Percentiles rank a stretch among this genome's conserved stretches.
Conservation (phyloP, 768 basidiomycete genomes). For the Thelephora aurantiotincta region DNA sequence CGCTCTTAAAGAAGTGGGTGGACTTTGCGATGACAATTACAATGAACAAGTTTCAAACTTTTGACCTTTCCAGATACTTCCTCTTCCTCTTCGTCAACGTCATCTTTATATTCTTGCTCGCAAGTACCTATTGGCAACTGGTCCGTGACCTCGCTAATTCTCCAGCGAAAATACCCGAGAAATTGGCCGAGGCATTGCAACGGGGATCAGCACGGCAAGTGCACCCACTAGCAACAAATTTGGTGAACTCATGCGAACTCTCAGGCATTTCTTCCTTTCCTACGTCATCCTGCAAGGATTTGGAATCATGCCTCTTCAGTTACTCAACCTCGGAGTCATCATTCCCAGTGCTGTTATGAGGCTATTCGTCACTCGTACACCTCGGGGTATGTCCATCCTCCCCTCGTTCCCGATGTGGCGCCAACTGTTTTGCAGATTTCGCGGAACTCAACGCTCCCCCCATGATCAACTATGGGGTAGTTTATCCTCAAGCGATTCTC, state of each 20-base stretch:
- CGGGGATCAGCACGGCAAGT: constrained; percentile 55
- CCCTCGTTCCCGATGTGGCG: neutral
- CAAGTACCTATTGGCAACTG: constrained; percentile 85
- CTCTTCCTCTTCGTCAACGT: constrained; percentile 86
- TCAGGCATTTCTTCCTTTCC: constrained; percentile 69
- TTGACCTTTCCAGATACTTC: constrained; percentile 53
- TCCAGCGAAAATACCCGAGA: constrained; percentile 89
- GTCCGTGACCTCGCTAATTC: constrained; percentile 86
- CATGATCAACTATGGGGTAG: constrained; percentile 94
- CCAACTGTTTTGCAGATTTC: constrained; percentile 42
- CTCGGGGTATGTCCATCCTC: constrained; percentile 47
- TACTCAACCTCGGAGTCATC: constrained; percentile 83
- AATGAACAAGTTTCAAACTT: neutral
- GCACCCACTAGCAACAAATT: constrained; percentile 6
- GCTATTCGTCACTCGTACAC: constrained; percentile 74
- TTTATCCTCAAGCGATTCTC: constrained; percentile 93
- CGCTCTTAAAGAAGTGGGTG: constrained; percentile 77
- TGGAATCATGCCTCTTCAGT: constrained; percentile 90
- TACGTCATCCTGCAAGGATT: constrained; percentile 81
- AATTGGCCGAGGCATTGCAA: constrained; percentile 73
- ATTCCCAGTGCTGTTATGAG: constrained; percentile 66
- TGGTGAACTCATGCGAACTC: constrained; percentile 1
- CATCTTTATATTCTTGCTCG: constrained; percentile 87
- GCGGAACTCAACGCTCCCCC: constrained; percentile 96
- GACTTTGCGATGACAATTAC: too few relatives aligned